phyloP scores from a whole-genome alignment of 495 filamentous ascomycete genomes.

The Talaromyces thailandensis region DNA sequence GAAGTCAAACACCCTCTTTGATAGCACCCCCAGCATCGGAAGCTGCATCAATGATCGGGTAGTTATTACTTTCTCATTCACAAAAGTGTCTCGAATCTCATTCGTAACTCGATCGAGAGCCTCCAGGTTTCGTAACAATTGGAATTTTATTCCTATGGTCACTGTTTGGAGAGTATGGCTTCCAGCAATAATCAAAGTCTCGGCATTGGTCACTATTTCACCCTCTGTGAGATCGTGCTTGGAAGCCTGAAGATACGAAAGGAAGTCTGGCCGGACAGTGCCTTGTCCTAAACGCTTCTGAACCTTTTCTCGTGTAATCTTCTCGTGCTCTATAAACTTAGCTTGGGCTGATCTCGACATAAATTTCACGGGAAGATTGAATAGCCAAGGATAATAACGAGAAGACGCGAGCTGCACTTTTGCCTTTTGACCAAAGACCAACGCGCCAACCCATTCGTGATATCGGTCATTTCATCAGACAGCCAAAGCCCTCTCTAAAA shows the following conservation, averaged over 20 bases:
- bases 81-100: slow-evolving; percentile 43
- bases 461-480: not conserved
- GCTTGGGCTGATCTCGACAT: not conserved
- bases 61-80: slow-evolving; percentile 40
- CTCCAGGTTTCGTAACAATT: slow-evolving; percentile 48
- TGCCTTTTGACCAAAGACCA: not conserved
- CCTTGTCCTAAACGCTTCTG: slow-evolving; percentile 1
- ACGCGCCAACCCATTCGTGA: not conserved
- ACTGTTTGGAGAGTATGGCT: slow-evolving; percentile 1
- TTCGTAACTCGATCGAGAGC: slow-evolving; percentile 24
- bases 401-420: not conserved
- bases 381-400: not conserved
- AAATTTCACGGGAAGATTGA: not conserved
- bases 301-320: not conserved
- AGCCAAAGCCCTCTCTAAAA: not conserved
- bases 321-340: not conserved
- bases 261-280: not conserved
- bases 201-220: not conserved
- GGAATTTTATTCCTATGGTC: slow-evolving; percentile 33
- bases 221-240: slow-evolving; percentile 1
- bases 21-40: not conserved
- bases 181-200: not conserved
- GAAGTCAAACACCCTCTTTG: slow-evolving; percentile 1
- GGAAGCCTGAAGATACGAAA: not conserved
- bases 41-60: slow-evolving; percentile 2